Percentiles rank a stretch among this genome's conserved stretches.
These are phyloP conservation scores for Nectriaceae sp. DNA, from an alignment of 2,329 filamentous ascomycete genomes.

Conservation along the genomic window DNA sequence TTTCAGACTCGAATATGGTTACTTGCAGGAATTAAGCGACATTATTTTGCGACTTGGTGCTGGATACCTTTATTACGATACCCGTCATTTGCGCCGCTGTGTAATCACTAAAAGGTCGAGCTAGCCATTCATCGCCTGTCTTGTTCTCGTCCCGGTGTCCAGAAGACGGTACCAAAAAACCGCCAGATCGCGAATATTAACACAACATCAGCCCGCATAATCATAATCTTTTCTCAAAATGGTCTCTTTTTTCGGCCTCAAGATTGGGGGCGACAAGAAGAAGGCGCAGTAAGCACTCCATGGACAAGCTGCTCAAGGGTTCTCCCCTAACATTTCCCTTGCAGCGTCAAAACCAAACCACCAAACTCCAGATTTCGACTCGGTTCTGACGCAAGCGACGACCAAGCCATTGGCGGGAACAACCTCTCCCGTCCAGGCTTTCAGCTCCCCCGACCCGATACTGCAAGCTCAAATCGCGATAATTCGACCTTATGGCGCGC, in stretches of 20 bases:
- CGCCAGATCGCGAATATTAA: too few species aligned
- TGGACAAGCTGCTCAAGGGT: slow-evolving; percentile 5
- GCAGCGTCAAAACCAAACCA: slow-evolving; percentile 25
- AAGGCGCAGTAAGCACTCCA: slow-evolving; percentile 48
- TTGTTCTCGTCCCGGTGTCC: too few species aligned
- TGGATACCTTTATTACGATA: too few species aligned
- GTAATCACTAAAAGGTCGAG: too few species aligned
- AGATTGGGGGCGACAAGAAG: slow-evolving; percentile 57
- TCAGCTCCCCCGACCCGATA: slow-evolving; percentile 40
- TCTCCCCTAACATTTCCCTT: slow-evolving; percentile 9
- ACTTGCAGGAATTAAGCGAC: too few species aligned
- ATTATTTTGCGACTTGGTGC: too few species aligned
- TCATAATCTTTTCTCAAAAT: too few species aligned
- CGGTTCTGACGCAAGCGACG: slow-evolving; percentile 10
- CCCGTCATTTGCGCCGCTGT: too few species aligned
- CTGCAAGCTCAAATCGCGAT: slow-evolving; percentile 37
- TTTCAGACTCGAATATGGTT: too few species aligned
- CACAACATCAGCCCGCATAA: too few species aligned
- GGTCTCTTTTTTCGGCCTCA: slow-evolving; percentile 62
- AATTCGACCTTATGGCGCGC: slow-evolving; percentile 31
- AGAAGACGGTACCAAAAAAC: too few species aligned
- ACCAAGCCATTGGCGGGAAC: slow-evolving; percentile 37
- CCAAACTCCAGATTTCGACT: slow-evolving; percentile 15
- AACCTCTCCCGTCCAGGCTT: slow-evolving; percentile 39
- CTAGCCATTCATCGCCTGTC: too few species aligned